Conservation (phyloP, 768 basidiomycete genomes). For the Macrolepiota dolichaula region DNA sequence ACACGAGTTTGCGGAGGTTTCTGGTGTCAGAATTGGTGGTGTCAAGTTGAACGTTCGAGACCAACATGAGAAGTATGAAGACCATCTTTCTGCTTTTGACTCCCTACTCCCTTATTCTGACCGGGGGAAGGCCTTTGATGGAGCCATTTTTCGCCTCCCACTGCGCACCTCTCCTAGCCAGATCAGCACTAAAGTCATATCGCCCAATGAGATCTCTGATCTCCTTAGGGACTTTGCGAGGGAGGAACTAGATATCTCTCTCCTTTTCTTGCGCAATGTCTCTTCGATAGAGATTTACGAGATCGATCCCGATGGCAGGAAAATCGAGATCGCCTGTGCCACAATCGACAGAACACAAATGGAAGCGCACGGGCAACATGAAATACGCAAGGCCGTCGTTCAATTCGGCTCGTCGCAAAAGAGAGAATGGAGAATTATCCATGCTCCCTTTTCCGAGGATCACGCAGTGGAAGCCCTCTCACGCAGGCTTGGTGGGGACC, state of each 20-base stretch:
- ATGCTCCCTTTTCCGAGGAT: constrained; percentile 21
- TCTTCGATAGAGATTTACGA: constrained; percentile 36
- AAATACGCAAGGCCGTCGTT: not conserved
- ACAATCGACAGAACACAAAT: not conserved
- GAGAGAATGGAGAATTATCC: constrained; percentile 30
- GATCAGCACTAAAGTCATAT: constrained; percentile 32
- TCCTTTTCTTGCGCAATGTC: constrained; percentile 42
- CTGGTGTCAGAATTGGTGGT: constrained; percentile 30
- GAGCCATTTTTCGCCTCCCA: constrained; percentile 46
- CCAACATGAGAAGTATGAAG: constrained; percentile 18
- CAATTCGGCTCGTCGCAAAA: not conserved
- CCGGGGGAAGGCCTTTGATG: constrained; percentile 23
- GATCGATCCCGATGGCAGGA: constrained; percentile 17
- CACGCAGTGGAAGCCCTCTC: constrained; percentile 24
- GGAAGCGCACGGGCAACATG: not conserved
- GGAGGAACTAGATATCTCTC: constrained; percentile 34
- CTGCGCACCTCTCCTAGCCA: constrained; percentile 30
- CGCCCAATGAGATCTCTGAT: constrained; percentile 27
- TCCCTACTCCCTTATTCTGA: constrained; percentile 21
- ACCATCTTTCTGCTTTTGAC: constrained; percentile 30
- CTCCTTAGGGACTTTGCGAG: constrained; percentile 39
- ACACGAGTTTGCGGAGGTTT: constrained; percentile 22
- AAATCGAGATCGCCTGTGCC: not conserved
- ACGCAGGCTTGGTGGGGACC: constrained; percentile 20
- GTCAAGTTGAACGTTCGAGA: constrained; percentile 24